A percentile compares a stretch with the other conserved stretches of the same genome.
Evolutionary conservation across 108 stramenopile species (phyloP).

Genomic region (Cyclotella distinguenda): DNA sequence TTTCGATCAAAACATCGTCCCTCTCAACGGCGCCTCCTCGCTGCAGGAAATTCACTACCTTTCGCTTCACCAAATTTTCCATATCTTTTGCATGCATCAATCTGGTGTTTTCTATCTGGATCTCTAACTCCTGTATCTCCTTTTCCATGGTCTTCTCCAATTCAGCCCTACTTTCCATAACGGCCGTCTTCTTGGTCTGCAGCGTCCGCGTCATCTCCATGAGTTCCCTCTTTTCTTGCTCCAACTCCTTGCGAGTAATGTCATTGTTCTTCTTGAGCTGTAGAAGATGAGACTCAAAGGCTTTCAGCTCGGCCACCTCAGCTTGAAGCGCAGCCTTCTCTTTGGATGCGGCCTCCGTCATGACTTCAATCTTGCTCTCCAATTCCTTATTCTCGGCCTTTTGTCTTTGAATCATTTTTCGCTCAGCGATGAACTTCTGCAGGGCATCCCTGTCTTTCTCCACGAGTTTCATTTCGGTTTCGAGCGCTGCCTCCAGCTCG

Average conservation of each 20-base stretch:
- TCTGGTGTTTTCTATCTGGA: constrained; percentile 10
- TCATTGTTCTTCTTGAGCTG: constrained; percentile 17
- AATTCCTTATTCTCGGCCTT: constrained; percentile 39
- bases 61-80: constrained; percentile 19
- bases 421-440: constrained; percentile 17
- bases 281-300: constrained; percentile 16
- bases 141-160: constrained; percentile 13
- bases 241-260: constrained; percentile 15
- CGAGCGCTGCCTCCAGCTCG: constrained; percentile 21
- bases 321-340: constrained; percentile 29
- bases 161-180: constrained; percentile 26
- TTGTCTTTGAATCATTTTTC: constrained; percentile 28
- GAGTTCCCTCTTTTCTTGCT: constrained; percentile 17
- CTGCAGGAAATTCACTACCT: constrained; percentile 16
- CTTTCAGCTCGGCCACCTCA: constrained; percentile 26
- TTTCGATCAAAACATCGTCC: neutral
- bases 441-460: constrained; percentile 34
- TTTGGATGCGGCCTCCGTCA: constrained; percentile 30
- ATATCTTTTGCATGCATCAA: constrained; percentile 23
- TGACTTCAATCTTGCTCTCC: constrained; percentile 26
- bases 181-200: constrained; percentile 22
- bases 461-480: constrained; percentile 27
- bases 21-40: neutral
- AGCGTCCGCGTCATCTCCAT: constrained; percentile 16
- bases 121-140: constrained; percentile 32